Evolutionary conservation across 208 protist genomes (phyloP), one percentile per base, ranked within the genome.

Genomic region (Leishmania braziliensis): DNA sequence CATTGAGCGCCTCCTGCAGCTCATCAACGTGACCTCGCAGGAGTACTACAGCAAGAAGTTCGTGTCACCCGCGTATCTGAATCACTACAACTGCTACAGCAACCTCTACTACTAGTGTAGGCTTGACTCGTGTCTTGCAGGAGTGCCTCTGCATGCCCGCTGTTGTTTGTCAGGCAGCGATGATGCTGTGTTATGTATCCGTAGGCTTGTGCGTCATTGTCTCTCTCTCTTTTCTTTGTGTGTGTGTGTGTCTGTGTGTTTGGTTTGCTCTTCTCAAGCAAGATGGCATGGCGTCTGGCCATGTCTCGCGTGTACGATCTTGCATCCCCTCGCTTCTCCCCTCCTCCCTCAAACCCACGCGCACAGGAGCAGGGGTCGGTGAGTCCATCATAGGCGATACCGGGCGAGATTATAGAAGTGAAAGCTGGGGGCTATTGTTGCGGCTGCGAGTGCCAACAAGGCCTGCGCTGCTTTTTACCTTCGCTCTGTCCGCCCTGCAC

Each of bases 21-120:
- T 90, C 75, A 93, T 95, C 65, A 95, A 95, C 82, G 83, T 97
- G 2, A 92, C 93, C 23, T 79, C 85, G 36, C 86, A 92, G 81
- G 92, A 97, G 90, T 97, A 97, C 84, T 95, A 94, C 87, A 91
- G 90, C 56, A 92, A 92, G 74, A 93, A 93, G 39, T 96, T 92
- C 84, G 86, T 90, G 53, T 53, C 85, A 29, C 88, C 88, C 9
- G 84, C 86, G 39, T 91, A 94, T 73, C 43, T 93, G 46, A 86
- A 83, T 60, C 81, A 80, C 72, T 86, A 90, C 84, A 87, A 92
- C 78, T 88, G 75, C 62, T 90, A 88, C 80, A 90, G 87, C 77
- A 89, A 93, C 74, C 74, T 90, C 58, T 93, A 91, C 70, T 92
- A 90, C 77, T 91, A 73, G 51, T 48, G 4, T 12, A 73, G 2